Base-by-base conservation (phyloP, 2,329 filamentous ascomycete genomes). In the Fusarium sulawesiense region DNA sequence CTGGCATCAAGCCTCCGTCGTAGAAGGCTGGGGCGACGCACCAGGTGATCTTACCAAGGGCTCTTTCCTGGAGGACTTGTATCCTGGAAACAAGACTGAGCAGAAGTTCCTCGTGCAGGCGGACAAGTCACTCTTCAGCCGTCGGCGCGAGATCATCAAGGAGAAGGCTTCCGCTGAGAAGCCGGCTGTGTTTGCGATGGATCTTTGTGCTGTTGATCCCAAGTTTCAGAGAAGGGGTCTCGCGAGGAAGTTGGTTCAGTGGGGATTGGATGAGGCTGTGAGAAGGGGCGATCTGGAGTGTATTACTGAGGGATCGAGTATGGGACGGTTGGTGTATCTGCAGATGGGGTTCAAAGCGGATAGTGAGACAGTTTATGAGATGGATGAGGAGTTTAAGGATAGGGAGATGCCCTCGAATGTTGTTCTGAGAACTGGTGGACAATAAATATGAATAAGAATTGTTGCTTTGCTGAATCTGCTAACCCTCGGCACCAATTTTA, bases 181-280 rank as follows among this genome's bases (percentile, higher is more conserved):
- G 5, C 85, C 86, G 0, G 82, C 86, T 0, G 78, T 84, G 4
- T 82, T 88, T 73, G 81, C 82, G 2, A 78, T 89, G 57, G 83
- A 86, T 56, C 65, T 85, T 4, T 87, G 85, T 63, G 83, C 78
- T 18, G 86, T 88, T 7, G 81, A 88, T 63, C 87, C 87, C 1
- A 77, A 73, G 1, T 87, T 84, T 58, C 87, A 89, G 72, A 79
- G 86, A 13, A 75, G 74, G n/a, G 84, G 85, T 1, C 79, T 86
- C 56, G 85, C 84, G 11, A 75, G 68, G 25, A 74, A 68, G 53
- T 68, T 87, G 56, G 85, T 86, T 13, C 77, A 80, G 68, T 86
- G 83, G 83, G 85, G 85, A 0, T 75, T 85, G 11, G 80, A 78
- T 7, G 83, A 81, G 77, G 82, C 81, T 7, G 63, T 75, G 62